These are phyloP conservation scores for Condylostoma magnum DNA, from an alignment of 169 alveolate genomes.

Conservation along the genomic window DNA sequence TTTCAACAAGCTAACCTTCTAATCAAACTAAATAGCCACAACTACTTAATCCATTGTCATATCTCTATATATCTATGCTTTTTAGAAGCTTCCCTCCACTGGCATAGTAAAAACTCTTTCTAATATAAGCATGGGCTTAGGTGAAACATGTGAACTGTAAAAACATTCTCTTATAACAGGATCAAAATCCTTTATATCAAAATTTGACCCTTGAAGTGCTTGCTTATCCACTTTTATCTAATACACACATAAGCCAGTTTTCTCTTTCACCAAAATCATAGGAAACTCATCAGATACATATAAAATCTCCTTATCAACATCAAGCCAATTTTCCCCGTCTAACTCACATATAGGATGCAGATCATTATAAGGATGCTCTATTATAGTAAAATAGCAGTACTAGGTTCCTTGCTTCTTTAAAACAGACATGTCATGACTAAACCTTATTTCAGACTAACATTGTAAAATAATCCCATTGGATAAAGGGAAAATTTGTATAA, in stretches of 20 bases:
- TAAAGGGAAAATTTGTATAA: background rate
- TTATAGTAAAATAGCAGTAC: constrained; percentile 8
- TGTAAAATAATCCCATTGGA: constrained; percentile 18
- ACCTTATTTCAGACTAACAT: constrained; percentile 12
- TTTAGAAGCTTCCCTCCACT: no score
- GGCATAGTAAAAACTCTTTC: constrained; percentile 3
- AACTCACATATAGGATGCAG: constrained; percentile 7
- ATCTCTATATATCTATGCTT: no score
- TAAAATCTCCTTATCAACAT: background rate
- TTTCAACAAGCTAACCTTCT: no score
- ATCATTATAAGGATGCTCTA: constrained; percentile 29
- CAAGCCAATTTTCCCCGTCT: background rate
- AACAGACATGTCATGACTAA: constrained; percentile 10
- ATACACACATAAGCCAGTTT: background rate
- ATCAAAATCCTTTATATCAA: background rate
- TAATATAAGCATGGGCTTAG: background rate
- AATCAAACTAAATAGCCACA: no score
- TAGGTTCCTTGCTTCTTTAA: background rate
- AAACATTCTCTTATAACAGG: constrained; percentile 10
- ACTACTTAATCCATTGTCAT: no score
- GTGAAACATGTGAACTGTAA: constrained; percentile 15
- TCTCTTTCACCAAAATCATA: background rate
- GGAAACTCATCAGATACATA: background rate
- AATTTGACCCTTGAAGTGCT: background rate
- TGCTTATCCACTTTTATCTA: background rate